phyloP scores from a whole-genome alignment of 345 rosid genomes.

The Bruguiera sexangula region DNA sequence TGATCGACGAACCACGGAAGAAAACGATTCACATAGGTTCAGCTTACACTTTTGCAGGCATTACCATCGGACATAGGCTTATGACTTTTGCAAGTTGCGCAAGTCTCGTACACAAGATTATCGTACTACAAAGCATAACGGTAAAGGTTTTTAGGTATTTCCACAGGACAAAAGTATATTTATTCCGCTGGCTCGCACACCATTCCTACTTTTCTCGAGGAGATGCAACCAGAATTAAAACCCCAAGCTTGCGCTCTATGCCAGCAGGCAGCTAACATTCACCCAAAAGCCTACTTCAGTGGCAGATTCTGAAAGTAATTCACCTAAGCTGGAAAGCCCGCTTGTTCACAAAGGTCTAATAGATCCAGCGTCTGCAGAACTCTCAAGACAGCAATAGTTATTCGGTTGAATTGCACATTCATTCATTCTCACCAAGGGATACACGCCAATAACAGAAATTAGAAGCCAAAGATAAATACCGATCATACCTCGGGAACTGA shows the following conservation, averaged over 20 bases:
- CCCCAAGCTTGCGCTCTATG: slow-evolving; percentile 53
- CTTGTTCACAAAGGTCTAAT: slow-evolving; percentile 88
- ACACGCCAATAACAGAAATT: background rate
- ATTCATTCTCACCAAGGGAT: too few species aligned
- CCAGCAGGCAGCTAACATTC: slow-evolving; percentile 34
- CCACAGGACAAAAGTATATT: slow-evolving; percentile 22
- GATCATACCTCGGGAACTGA: slow-evolving; percentile 86
- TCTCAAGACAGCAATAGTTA: slow-evolving; percentile 1
- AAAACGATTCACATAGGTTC: slow-evolving; percentile 6
- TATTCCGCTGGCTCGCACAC: slow-evolving; percentile 34
- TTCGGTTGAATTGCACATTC: too few species aligned
- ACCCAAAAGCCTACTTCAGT: slow-evolving; percentile 24
- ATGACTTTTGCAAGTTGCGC: too few species aligned
- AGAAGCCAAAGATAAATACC: background rate
- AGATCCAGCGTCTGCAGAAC: slow-evolving; percentile 76
- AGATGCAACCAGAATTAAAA: slow-evolving; percentile 30
- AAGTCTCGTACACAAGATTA: slow-evolving; percentile 6
- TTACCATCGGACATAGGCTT: slow-evolving; percentile 6
- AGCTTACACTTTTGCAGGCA: slow-evolving; percentile 22
- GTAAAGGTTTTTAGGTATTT: slow-evolving; percentile 10
- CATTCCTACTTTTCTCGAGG: slow-evolving; percentile 24
- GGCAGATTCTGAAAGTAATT: slow-evolving; percentile 11
- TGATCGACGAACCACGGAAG: slow-evolving; percentile 7
- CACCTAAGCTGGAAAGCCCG: slow-evolving; percentile 60
- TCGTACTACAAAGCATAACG: slow-evolving; percentile 12